A percentile compares a stretch with the other conserved stretches of the same genome.
Evolutionary conservation across 1,139 yeast species (phyloP).

Genomic region (Hyphopichia khmerensis): DNA sequence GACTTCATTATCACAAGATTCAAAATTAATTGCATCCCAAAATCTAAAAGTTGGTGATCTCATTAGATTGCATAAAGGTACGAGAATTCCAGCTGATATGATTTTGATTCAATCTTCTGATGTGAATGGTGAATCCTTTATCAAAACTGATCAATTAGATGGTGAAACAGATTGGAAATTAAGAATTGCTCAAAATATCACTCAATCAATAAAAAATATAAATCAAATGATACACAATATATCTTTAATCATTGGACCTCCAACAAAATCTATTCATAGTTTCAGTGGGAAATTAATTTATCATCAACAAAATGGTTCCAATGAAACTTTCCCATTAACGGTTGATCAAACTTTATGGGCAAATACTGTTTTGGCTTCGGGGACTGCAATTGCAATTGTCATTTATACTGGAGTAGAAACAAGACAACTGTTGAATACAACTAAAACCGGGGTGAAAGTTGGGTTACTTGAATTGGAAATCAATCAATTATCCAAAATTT

Average conservation of each 20-base stretch:
- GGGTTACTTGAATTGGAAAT: conserved; percentile 91
- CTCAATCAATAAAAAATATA: conserved; percentile 57
- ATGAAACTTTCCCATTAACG: conserved; percentile 63
- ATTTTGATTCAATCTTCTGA: conserved; percentile 75
- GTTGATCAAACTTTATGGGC: conserved; percentile 98
- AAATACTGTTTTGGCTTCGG: conserved; percentile 93
- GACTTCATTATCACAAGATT: conserved; percentile 25
- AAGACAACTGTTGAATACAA: conserved; percentile 90
- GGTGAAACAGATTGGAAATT: conserved; percentile 99
- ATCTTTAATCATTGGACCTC: conserved; percentile 67
- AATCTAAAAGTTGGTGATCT: conserved; percentile 84
- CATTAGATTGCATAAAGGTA: conserved; percentile 77
- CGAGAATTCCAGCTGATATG: conserved; percentile 91
- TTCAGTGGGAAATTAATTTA: conserved; percentile 72
- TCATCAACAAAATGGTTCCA: conserved; percentile 28
- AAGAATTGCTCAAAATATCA: conserved; percentile 68
- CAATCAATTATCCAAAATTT: conserved; percentile 80
- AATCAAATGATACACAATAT: conserved; percentile 36
- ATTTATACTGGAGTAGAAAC: conserved; percentile 92
- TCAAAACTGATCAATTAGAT: conserved; percentile 95
- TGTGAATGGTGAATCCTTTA: conserved; percentile 80
- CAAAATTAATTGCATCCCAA: conserved; percentile 52
- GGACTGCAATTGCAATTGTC: conserved; percentile 83
- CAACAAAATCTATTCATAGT: conserved; percentile 78
- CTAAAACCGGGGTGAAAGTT: conserved; percentile 84